Evolutionary conservation across 2,329 filamentous ascomycete genomes (phyloP).

Genomic region (Corynespora cassiicola): DNA sequence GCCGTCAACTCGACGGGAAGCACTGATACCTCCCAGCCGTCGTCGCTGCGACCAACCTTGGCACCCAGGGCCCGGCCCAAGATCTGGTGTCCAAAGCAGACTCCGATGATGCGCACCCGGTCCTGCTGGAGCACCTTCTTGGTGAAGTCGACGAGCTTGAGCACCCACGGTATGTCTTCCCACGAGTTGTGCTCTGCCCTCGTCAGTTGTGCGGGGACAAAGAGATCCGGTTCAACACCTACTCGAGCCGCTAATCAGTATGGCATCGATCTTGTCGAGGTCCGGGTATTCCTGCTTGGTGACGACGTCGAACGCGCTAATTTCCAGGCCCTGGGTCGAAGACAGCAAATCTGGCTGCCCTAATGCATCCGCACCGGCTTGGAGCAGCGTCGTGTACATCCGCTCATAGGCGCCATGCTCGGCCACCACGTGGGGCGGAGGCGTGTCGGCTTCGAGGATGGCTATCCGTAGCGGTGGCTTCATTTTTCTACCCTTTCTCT

Average conservation of each 20-base stretch:
- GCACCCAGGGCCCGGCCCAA: constrained; percentile 74
- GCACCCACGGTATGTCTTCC: constrained; percentile 77
- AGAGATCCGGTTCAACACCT: constrained; percentile 27
- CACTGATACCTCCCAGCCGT: constrained; percentile 85
- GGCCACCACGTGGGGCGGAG: constrained; percentile 67
- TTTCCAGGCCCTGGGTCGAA: constrained; percentile 55
- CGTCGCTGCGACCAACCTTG: constrained; percentile 69
- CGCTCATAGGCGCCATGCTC: constrained; percentile 77
- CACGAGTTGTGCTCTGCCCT: constrained; percentile 72
- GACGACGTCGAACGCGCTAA: constrained; percentile 76
- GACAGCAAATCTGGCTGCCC: constrained; percentile 43
- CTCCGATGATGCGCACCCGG: constrained; percentile 74
- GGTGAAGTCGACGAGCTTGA: constrained; percentile 73
- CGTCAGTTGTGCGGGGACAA: constrained; percentile 12
- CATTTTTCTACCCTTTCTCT: no score
- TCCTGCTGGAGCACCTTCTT: constrained; percentile 65
- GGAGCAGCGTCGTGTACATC: constrained; percentile 60
- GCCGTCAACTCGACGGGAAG: constrained; percentile 71
- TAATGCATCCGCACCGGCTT: constrained; percentile 58
- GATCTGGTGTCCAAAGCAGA: constrained; percentile 91
- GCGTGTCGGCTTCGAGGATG: constrained; percentile 86
- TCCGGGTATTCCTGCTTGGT: constrained; percentile 72
- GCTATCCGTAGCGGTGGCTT: constrained; percentile 71
- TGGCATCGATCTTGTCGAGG: constrained; percentile 77
- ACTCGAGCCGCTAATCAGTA: constrained; percentile 79